Base-by-base conservation (phyloP, 208 protist species). In the Leptomonas pyrrhocoris region DNA sequence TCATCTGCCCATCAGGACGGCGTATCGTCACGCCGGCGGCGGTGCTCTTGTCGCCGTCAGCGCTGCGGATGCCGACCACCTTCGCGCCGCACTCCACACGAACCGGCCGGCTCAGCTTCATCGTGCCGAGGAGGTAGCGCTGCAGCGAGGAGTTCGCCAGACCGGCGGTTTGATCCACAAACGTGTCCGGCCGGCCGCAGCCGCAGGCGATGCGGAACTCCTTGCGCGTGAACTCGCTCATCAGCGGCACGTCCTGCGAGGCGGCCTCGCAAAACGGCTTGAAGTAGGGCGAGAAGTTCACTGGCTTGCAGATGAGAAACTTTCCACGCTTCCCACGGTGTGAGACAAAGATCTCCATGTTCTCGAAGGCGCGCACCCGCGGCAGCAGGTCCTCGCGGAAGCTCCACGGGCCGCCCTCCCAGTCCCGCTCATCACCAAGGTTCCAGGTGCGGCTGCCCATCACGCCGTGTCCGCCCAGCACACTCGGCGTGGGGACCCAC, bases 401-500 rank as follows among this genome's bases (percentile, higher is more conserved):
- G 76, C 66, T 77, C 83, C 85, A 94, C 73, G 86, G 80, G 4
- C 61, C 59, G 51, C 62, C 83, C 18, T 72, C 77, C 90, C 90
- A 95, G 79, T 93, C 86, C 0, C 40, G 53, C 55, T 74, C 76
- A 46, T 90, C 84, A 38, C 90, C 90, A 43, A 90, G 68, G 74
- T 85, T 87, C 85, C 86, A 95, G 46, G 83, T 75, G 25, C 86
- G 85, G 36, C 81, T 87, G 31, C 90, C 90, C 90, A 95, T 91
- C 3, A 95, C 85, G 34, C 86, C 85, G 54, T 84, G 80, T 0
- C 90, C 90, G 48, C 90, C 90, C 30, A 95, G 79, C 60, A 95
- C 85, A 7, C 74, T 59, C n/a, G 90, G 80, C n/a, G 83, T 84
- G 6, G 85, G 86, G 48, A 95, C 85, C 76, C 63, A 76, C 57